Evolutionary conservation across 805 yeast genomes (phyloP), one percentile per base, ranked within the genome.

Genomic region (Pichia paraexigua): DNA sequence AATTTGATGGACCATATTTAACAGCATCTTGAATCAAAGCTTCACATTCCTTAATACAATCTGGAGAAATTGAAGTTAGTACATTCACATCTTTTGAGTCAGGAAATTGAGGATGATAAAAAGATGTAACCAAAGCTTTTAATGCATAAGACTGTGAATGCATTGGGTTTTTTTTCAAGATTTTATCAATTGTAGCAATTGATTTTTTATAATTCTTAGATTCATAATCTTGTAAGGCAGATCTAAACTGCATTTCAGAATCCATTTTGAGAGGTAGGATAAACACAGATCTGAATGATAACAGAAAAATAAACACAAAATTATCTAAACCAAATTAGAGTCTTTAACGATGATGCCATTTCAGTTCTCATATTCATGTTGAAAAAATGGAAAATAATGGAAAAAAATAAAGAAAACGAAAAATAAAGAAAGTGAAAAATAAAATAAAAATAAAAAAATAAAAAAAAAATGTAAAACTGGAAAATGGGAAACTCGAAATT

Each of bases 141-240:
- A 94, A 74, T 3, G 96, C 88, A 50, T 87, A 70, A 3, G 95
- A 80, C 61, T 88, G 95, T 27, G 90, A 84, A 66, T 87, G 90
- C 47, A 72, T 74, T 17, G 88, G 75, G 61, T 82, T 81, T 61
- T 87, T 88, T 72, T 88, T 87, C 61, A 92, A 68, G 58, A 87
- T 77, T 37, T 77, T 71, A 48, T 94, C 97, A 43, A 88, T 77
- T 28, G 82, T 63, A 64, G 87, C 87, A 60, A 91, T 68, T 1
- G 96, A 80, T 61, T 92, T 90, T 64, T 87, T 87, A 73, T 91
- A 91, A 66, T 89, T 90, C 65, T 87, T 89, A 46, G 76, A 65
- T 63, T 94, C 98, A 62, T 89, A 94, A 30, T 87, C 75, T 59
- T 81, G 81, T 60, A 94, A 74, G 1, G 97, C 96, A 58, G 85